Evolutionary conservation across 805 yeast species (phyloP).

Genomic region (Nakazawaea ernobii): DNA sequence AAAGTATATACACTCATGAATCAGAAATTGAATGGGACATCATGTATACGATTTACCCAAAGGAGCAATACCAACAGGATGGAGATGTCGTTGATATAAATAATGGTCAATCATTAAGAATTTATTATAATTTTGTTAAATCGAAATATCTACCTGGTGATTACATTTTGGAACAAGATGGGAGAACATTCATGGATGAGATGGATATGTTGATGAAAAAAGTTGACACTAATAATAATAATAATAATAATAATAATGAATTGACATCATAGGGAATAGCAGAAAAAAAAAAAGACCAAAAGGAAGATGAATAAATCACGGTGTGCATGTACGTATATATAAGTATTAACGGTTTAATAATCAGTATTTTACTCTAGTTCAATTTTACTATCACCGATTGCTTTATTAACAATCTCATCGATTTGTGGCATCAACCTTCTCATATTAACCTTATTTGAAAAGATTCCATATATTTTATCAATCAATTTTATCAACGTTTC

Average conservation of each 20-base stretch:
- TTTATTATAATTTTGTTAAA: slow-evolving; percentile 7
- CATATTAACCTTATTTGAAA: slow-evolving; percentile 2
- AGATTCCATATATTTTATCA: slow-evolving; percentile 7
- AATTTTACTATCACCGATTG: slow-evolving; percentile 1
- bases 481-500: not conserved
- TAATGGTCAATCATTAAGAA: not conserved
- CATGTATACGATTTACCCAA: slow-evolving; percentile 6
- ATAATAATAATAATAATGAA: too few species aligned
- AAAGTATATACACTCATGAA: slow-evolving; percentile 2
- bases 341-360: too few species aligned
- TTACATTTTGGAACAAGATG: slow-evolving; percentile 1
- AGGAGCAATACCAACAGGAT: not conserved
- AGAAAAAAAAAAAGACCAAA: too few species aligned
- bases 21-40: slow-evolving; percentile 10
- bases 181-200: not conserved
- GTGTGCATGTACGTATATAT: too few species aligned
- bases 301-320: too few species aligned
- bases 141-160: not conserved
- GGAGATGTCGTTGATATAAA: not conserved
- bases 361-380: slow-evolving; percentile 7
- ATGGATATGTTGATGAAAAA: slow-evolving; percentile 4
- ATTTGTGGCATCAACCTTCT: not conserved
- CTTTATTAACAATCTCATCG: not conserved
- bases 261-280: too few species aligned
- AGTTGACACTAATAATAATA: too few species aligned